Evolutionary conservation across 768 basidiomycete species (phyloP), one percentile per base, ranked within the genome.

Genomic region (Phanerochaete sordida): DNA sequence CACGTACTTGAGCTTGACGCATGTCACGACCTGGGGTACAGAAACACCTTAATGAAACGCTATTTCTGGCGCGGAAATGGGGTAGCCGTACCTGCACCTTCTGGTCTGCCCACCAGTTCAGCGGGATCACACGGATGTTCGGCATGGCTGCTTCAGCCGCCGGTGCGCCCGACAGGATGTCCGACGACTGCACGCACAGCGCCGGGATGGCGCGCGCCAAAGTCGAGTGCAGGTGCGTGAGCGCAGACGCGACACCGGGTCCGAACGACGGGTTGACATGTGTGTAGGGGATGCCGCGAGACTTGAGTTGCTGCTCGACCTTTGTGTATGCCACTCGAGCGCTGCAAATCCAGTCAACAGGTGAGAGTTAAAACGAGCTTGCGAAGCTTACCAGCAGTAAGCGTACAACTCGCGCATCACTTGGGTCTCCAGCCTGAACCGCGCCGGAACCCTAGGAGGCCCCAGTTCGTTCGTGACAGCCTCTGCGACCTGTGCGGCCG

Each of bases 81-180:
- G 27, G 5, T 4, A 3, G 5, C 21, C 37, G 3, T 19, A 73
- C 73, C 72, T 86, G 84, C 2, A 87, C 88, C 62, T 84, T 86
- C 63, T 85, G 85, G 50, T 88, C 84, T 3, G 87, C 88, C 94
- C 94, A 95, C 94, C 94, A 95, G 62, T 93, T 88, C 16, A 93
- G 77, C 8, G 93, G 90, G 63, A 93, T 88, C 52, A 95, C 89
- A 39, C 88, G 87, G 54, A 95, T 93, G 68, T 92, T 93, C 7
- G 92, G 87, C 91, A 94, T 92, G 4, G 93, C 93, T 3, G 93
- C 93, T 69, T 95, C 93, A 23, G 88, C 90, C 3, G 93, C 93
- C 3, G 91, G 89, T 2, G 87, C 90, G 7, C 90, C 90, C 0
- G 87, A 87, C 23, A 94, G 77, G 48, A 95, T 89, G 65, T 93